Conservation (phyloP, 1,139 yeast species). For the Pneumocystis oryctolagi region DNA sequence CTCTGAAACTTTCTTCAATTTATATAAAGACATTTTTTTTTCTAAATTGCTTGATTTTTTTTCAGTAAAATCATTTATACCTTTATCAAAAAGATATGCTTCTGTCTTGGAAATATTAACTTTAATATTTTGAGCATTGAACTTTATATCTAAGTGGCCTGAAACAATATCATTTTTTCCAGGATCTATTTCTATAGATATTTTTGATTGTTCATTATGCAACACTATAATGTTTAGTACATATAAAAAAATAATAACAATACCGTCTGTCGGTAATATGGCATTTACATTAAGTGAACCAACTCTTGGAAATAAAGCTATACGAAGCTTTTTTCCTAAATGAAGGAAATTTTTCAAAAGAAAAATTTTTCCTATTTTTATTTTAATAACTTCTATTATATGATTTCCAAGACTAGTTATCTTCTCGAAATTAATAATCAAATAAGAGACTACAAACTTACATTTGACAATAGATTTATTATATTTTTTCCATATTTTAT, state of each 20-base stretch:
- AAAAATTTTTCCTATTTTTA: neutral
- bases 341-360: neutral
- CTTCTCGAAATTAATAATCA: neutral
- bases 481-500: neutral
- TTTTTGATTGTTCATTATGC: neutral
- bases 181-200: neutral
- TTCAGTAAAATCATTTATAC: neutral
- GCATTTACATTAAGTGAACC: neutral
- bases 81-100: neutral
- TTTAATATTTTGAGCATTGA: neutral
- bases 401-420: constrained; percentile 1
- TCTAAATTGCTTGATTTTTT: neutral
- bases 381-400: neutral
- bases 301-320: neutral
- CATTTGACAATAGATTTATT: neutral
- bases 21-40: neutral
- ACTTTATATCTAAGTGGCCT: neutral
- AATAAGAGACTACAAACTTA: neutral
- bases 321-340: neutral
- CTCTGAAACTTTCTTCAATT: neutral
- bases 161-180: neutral
- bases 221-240: neutral
- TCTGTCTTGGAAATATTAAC: neutral
- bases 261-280: neutral
- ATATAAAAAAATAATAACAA: neutral